Base-by-base conservation (phyloP, 2,329 filamentous ascomycete species). In the Calonectria leucothoes region DNA sequence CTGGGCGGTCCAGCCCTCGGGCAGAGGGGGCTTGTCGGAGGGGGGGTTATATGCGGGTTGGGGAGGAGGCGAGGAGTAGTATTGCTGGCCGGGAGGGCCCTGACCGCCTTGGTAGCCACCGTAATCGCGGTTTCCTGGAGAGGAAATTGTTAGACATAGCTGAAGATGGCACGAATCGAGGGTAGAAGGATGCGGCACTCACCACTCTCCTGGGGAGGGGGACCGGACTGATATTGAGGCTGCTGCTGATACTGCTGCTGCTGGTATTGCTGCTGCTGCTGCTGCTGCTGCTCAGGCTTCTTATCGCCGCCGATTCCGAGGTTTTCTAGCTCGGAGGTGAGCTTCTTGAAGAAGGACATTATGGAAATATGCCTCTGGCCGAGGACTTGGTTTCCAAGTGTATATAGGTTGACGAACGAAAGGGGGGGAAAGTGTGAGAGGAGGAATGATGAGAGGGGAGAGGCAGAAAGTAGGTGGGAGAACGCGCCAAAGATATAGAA, bases 1-100 rank as follows among this genome's bases (percentile, higher is more conserved):
- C 82, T 93, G 89, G 29, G 91, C 86, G 33, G 86, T 84, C 92
- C 92, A 94, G 76, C 92, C 92, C 64, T 86, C 80, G 29, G 92
- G 88, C 75, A 93, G 85, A 73, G 89, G 85, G 29, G 92, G 88
- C 71, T 82, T 82, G 74, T 83, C 82, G 23, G 81, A 80, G 10
- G 84, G 83, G 33, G 83, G 83, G 55, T 83, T 80, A 69, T 84
- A 85, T 12, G 66, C 68, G 15, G 82, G 83, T 27, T 75, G 79
- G 11, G 75, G 77, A 72, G 80, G 81, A 48, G 76, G 23, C 4
- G 55, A 76, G 39, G 79, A 76, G 42, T 76, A 70, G 64, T 81
- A 79, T 35, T 77, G 74, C 29, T 77, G 74, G 51, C 76, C 74
- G n/a, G 74, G 85, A 69, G 55, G 55, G 39, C 55, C 55, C 39